Evolutionary conservation across 1,284 basidiomycete genomes (phyloP).

Genomic region (Exobasidium rhododendri): DNA sequence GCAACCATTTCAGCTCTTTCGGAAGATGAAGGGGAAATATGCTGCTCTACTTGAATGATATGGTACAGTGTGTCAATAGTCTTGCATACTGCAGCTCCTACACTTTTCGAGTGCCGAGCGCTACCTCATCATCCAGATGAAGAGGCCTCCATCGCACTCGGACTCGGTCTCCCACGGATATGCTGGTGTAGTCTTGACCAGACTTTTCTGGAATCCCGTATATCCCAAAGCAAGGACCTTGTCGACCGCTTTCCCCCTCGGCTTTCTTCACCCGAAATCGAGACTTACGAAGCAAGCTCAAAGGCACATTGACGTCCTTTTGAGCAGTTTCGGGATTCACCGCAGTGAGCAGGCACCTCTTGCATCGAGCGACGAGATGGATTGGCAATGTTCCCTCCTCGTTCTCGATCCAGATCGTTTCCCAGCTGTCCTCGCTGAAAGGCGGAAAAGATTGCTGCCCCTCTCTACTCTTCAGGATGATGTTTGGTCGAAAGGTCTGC

Average conservation of each 20-base stretch:
- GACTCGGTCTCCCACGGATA: constrained; percentile 25
- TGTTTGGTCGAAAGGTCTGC: constrained; percentile 35
- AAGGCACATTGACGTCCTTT: constrained; percentile 31
- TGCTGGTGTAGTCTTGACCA: constrained; percentile 15
- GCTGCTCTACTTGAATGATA: too few relatives aligned
- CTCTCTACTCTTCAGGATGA: constrained; percentile 21
- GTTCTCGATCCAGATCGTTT: constrained; percentile 26
- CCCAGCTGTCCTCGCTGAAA: constrained; percentile 37
- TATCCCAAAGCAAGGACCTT: constrained; percentile 42
- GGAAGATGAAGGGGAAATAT: too few relatives aligned
- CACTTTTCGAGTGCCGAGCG: neutral
- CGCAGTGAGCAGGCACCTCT: constrained; percentile 37
- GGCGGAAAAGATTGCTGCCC: constrained; percentile 7
- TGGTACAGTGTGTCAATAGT: too few relatives aligned
- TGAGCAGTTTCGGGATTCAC: constrained; percentile 31
- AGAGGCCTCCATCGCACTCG: constrained; percentile 21
- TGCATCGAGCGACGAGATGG: constrained; percentile 37
- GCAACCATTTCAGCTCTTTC: too few relatives aligned
- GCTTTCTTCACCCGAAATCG: constrained; percentile 30
- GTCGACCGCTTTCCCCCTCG: constrained; percentile 17
- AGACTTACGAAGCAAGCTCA: constrained; percentile 27
- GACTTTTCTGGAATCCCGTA: constrained; percentile 29
- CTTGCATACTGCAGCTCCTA: too few relatives aligned
- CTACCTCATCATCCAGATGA: constrained; percentile 23
- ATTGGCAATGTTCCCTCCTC: constrained; percentile 17